These are phyloP conservation scores for Umbilicaria muhlenbergii DNA, from an alignment of 495 filamentous ascomycete species.

Conservation along the genomic window DNA sequence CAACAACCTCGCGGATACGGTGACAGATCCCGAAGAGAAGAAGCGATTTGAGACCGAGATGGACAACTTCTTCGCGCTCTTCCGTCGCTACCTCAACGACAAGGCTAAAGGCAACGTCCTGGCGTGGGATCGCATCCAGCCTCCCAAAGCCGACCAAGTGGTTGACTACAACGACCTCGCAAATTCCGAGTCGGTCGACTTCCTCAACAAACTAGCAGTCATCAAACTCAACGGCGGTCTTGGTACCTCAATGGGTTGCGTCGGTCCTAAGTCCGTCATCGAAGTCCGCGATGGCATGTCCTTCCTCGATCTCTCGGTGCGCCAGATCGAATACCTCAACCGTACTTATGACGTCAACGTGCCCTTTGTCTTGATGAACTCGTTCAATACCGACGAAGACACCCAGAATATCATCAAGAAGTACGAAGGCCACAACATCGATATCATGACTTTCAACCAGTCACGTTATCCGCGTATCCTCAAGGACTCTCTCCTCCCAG, in stretches of 20 bases:
- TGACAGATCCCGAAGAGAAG: slow-evolving; percentile 69
- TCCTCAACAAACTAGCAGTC: slow-evolving; percentile 94
- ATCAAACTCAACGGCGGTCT: slow-evolving; percentile 99
- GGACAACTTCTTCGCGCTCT: slow-evolving; percentile 99
- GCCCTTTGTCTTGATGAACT: slow-evolving; percentile 99
- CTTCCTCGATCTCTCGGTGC: slow-evolving; percentile 96
- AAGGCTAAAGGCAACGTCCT: slow-evolving; percentile 93
- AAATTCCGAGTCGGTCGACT: slow-evolving; percentile 74
- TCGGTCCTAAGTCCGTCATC: slow-evolving; percentile 98
- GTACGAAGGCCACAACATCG: slow-evolving; percentile 99
- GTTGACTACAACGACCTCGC: slow-evolving; percentile 80
- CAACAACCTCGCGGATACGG: slow-evolving; percentile 79
- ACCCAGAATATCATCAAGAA: slow-evolving; percentile 99
- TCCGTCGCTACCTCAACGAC: slow-evolving; percentile 94
- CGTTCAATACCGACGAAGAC: slow-evolving; percentile 98
- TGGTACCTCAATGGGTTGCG: slow-evolving; percentile 98
- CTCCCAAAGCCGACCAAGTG: slow-evolving; percentile 80
- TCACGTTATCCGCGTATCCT: slow-evolving; percentile 92
- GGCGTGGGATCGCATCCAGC: slow-evolving; percentile 93
- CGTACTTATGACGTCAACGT: slow-evolving; percentile 94
- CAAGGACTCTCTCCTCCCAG: slow-evolving; percentile 95
- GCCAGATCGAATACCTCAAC: slow-evolving; percentile 99
- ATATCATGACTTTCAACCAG: slow-evolving; percentile 99
- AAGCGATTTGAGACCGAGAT: slow-evolving; percentile 95
- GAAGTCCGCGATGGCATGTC: slow-evolving; percentile 99